These are phyloP conservation scores for Penicillium odoratum DNA, from an alignment of 495 filamentous ascomycete species.

Conservation along the genomic window DNA sequence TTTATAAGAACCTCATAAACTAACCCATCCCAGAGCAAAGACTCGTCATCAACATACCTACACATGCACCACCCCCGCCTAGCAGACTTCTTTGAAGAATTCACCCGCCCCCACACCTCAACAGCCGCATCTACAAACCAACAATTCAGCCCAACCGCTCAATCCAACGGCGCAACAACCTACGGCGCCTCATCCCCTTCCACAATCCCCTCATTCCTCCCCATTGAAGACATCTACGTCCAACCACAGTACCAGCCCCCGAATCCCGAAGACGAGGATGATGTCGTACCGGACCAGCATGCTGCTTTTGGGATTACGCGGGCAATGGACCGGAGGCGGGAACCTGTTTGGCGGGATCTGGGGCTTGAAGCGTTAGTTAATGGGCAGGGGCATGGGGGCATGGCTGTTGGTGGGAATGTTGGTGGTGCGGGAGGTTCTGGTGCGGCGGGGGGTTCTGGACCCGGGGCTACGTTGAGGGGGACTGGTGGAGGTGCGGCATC, in stretches of 20 bases:
- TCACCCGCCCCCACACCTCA: constrained; percentile 48
- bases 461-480: constrained; percentile 52
- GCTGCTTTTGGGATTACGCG: constrained; percentile 93
- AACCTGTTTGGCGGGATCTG: constrained; percentile 84
- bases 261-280: constrained; percentile 97
- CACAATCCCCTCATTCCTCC: constrained; percentile 47
- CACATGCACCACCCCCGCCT: constrained; percentile 79
- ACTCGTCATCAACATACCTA: constrained; percentile 81
- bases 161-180: constrained; percentile 27
- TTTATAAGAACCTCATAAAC: too few relatives aligned
- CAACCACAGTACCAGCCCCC: constrained; percentile 85
- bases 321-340: constrained; percentile 63
- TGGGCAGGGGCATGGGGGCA: constrained; percentile 27
- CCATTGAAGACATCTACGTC: constrained; percentile 77
- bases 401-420: constrained; percentile 10
- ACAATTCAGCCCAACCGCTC: constrained; percentile 14
- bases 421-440: constrained; percentile 8
- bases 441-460: constrained; percentile 37
- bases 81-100: constrained; percentile 93
- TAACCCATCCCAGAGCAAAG: constrained; percentile 66
- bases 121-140: constrained; percentile 23
- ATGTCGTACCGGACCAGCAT: constrained; percentile 96
- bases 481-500: constrained; percentile 27
- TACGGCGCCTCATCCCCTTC: constrained; percentile 38
- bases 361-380: constrained; percentile 72